Evolutionary conservation across 2,329 filamentous ascomycete genomes (phyloP), one percentile per base, ranked within the genome.

Genomic region (Venturia pyrina): DNA sequence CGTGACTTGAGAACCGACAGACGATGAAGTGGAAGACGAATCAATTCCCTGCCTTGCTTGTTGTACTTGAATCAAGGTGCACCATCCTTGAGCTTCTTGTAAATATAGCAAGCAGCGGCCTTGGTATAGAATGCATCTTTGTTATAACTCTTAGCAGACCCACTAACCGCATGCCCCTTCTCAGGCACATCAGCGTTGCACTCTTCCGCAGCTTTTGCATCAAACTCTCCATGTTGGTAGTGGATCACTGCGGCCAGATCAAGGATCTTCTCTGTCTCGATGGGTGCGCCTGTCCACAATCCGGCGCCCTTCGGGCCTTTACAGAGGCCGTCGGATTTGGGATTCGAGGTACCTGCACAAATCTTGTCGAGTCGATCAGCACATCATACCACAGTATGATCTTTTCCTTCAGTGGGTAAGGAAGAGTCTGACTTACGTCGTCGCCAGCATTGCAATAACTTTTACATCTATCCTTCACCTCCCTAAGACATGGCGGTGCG

Each of bases 391-490:
- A n/a, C n/a, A n/a, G n/a, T n/a, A n/a, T n/a, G 34, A 50, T 24
- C 1, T 10, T 50, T 4, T 10, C 6, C 2, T 8, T n/a, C 17
- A 28, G 28, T 28, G 4, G n/a, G 21, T 10, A 28, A 10, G 10
- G 48, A 5, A 15, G 21, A 10, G 3, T 15, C 15, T 0, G 48
- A 17, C 64, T 63, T 53, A 66, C 64, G 57, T 48, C 46, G n/a
- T 66, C 65, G 5, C 65, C 65, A 13, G 48, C 37, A 21, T 65
- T 57, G 40, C 65, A 66, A 59, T 66, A 66, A 15, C 50, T 62
- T 28, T 40, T 64, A 21, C 65, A 66, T 34, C 34, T 50, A 46
- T 59, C 65, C 37, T 60, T 57, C 6, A 65, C 46, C 11, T 65
- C 60, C 1, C 3, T 34, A 10, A n/a, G 60, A 57, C 65, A 66